These are phyloP conservation scores for Phalaenopsis aphrodite DNA, from an alignment of 106 monocot species.

Conservation along the genomic window DNA sequence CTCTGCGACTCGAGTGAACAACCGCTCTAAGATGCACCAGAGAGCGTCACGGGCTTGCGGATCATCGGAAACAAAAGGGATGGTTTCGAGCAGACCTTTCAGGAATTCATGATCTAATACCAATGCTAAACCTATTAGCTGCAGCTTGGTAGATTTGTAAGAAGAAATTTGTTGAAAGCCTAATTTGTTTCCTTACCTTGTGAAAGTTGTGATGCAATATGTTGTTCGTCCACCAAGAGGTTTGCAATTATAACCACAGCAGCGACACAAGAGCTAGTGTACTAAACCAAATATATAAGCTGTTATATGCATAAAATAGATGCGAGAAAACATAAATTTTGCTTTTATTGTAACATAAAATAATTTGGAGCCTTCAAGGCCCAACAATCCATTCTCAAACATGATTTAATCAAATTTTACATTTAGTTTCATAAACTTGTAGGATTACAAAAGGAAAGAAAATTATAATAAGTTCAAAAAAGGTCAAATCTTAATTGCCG, in stretches of 20 bases:
- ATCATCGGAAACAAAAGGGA: constrained; percentile 68
- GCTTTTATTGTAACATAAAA: neutral
- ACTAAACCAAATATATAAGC: constrained; percentile 26
- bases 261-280: constrained; percentile 32
- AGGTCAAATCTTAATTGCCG: neutral
- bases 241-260: constrained; percentile 73
- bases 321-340: neutral
- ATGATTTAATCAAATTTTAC: too few relatives aligned
- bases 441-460: neutral
- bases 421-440: neutral
- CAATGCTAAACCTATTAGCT: neutral
- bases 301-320: neutral
- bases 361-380: neutral
- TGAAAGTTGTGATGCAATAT: constrained; percentile 28
- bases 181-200: constrained; percentile 40
- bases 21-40: constrained; percentile 57
- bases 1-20: constrained; percentile 37
- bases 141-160: neutral
- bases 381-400: too few relatives aligned
- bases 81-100: constrained; percentile 55
- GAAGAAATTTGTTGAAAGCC: neutral
- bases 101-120: constrained; percentile 51
- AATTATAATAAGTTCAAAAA: neutral
- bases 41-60: constrained; percentile 49
- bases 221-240: constrained; percentile 55